Evolutionary conservation across 2,329 filamentous ascomycete species (phyloP).

Genomic region (Ophiostoma australiae): DNA sequence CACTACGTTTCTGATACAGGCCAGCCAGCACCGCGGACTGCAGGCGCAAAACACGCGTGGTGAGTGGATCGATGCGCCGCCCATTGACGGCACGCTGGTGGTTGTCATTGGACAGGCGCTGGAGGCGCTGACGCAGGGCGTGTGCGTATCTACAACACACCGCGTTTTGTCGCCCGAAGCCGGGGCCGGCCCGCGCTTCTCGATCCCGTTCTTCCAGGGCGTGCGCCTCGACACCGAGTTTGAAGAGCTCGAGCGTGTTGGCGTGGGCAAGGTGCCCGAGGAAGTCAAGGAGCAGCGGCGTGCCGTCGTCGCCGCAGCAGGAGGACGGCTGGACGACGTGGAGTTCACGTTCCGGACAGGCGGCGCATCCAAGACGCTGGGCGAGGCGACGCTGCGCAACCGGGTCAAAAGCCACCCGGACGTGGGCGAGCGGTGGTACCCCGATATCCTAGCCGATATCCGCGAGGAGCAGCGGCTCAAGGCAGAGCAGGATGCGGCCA

Average conservation of each 20-base stretch:
- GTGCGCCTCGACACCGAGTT: constrained; percentile 75
- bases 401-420: constrained; percentile 82
- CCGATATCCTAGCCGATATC: constrained; percentile 55
- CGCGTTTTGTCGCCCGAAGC: constrained; percentile 69
- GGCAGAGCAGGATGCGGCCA: constrained; percentile 16
- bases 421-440: constrained; percentile 77
- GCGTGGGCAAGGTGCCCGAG: constrained; percentile 55
- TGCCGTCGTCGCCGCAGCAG: constrained; percentile 48
- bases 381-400: constrained; percentile 80
- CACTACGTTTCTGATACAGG: constrained; percentile 75
- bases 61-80: constrained; percentile 77
- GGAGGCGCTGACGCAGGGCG: constrained; percentile 77
- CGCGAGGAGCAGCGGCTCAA: constrained; percentile 50
- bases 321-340: constrained; percentile 63
- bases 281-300: constrained; percentile 58
- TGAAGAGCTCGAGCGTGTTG: constrained; percentile 63
- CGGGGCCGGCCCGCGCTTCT: constrained; percentile 68
- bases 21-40: constrained; percentile 66
- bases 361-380: constrained; percentile 60
- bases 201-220: constrained; percentile 84
- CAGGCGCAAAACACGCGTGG: constrained; percentile 78
- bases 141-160: constrained; percentile 78
- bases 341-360: constrained; percentile 81
- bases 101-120: constrained; percentile 84
- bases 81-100: constrained; percentile 70